Conservation (phyloP, 73 alveolate genomes). For the Tetrahymena borealis region DNA sequence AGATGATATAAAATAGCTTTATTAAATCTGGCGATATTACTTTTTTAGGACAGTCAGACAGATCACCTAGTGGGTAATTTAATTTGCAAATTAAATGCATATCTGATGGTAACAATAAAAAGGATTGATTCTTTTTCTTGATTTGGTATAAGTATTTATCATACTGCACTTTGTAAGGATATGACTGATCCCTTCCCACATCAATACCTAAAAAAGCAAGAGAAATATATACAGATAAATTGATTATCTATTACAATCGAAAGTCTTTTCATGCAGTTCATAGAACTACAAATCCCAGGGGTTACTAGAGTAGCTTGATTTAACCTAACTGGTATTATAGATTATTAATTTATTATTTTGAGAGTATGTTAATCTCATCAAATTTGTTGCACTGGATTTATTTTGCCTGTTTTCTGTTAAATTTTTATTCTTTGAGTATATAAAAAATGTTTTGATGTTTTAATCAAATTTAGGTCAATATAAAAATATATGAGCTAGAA, state of each 20-base stretch:
- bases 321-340: too few species aligned
- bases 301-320: too few species aligned
- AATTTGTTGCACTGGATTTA: not conserved
- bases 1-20: too few species aligned
- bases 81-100: not conserved
- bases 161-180: not conserved
- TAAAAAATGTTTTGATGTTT: not conserved
- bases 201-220: too few species aligned
- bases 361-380: too few species aligned
- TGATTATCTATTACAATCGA: too few species aligned
- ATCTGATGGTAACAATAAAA: not conserved
- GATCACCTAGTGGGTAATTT: too few species aligned
- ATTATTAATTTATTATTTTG: too few species aligned
- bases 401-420: not conserved
- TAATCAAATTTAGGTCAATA: not conserved
- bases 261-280: too few species aligned
- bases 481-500: not conserved
- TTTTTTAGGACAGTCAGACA: too few species aligned
- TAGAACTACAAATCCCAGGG: too few species aligned
- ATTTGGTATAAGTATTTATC: not conserved
- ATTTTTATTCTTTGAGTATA: not conserved
- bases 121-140: not conserved
- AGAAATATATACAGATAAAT: not conserved
- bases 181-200: not conserved
- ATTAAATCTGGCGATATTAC: too few species aligned